Evolutionary conservation across 805 yeast species (phyloP), one percentile per base, ranked within the genome.

Genomic region (Ogataea degrootiae): DNA sequence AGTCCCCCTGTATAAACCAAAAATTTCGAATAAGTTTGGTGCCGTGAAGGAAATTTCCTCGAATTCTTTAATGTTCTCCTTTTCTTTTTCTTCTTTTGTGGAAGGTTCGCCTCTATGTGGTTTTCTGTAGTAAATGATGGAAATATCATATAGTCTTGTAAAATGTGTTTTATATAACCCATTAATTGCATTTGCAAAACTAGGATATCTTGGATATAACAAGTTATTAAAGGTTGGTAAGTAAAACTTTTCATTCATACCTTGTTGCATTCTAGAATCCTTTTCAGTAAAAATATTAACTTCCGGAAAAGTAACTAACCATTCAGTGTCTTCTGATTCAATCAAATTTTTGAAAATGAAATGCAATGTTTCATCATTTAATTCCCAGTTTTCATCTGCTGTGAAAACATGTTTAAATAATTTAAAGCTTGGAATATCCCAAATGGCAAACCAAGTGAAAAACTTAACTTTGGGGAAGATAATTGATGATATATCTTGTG

Each of bases 231-330:
- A 72, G 15, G 63, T 66, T 0, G 92, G 87, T n/a, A 85, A 69
- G 46, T 75, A 84, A 56, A 75, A 80, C 47, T 75, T 73, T 37
- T 75, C 75, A 41, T 83, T 73, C 50, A 81, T 72, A 31, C 74
- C 71, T 37, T 73, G 69, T 51, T 89, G 95, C 37, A 75, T 44
- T 57, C 62, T 53, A 41, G 69, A 61, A 40, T 73, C 72, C 35
- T 75, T 75, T 11, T 75, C 69, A 0, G 82, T 77, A 63, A 79
- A 76, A 7, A 85, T 77, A 57, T 85, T 86, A 5, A 87, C 96
- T 64, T 91, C 97, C 0, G 97, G 97, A 54, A 90, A 90, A 8
- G 87, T 53, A 0, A 83, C 80, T 0, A 89, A 56, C 87, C 95
- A 82, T 54, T 63, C 57, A 6, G 47, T 71, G n/a, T 55, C 60